These are phyloP conservation scores for Vigna radiata DNA, from an alignment of 306 rosid genomes.

Conservation along the genomic window DNA sequence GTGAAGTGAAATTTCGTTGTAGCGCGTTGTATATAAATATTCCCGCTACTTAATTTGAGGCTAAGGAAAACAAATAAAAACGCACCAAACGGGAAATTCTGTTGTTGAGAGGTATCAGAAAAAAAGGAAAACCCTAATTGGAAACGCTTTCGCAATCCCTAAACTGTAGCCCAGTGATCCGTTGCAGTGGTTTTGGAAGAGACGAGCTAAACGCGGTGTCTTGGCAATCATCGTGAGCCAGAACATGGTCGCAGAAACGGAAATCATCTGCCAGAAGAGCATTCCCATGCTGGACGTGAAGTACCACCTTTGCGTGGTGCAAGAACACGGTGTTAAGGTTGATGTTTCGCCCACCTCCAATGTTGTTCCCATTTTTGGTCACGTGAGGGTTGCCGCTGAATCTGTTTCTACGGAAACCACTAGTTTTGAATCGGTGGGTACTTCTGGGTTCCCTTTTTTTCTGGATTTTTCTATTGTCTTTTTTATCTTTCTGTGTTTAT, in stretches of 20 bases:
- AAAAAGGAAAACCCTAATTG: slow-evolving; percentile 18
- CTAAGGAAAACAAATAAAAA: not conserved
- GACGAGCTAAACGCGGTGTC: not conserved
- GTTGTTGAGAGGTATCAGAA: not conserved
- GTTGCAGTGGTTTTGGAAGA: slow-evolving; percentile 22
- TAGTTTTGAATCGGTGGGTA: slow-evolving; percentile 51
- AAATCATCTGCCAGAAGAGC: slow-evolving; percentile 59
- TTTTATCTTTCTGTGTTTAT: not conserved
- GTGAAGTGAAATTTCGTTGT: slow-evolving; percentile 2
- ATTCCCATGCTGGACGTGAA: slow-evolving; percentile 64
- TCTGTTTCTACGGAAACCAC: slow-evolving; percentile 44
- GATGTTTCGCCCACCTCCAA: slow-evolving; percentile 55
- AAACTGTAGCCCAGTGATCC: not conserved
- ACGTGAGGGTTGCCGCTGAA: slow-evolving; percentile 50
- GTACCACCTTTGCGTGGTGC: slow-evolving; percentile 61
- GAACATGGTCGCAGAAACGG: slow-evolving; percentile 68
- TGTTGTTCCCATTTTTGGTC: slow-evolving; percentile 54
- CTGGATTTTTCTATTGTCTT: not conserved
- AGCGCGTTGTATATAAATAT: slow-evolving; percentile 37
- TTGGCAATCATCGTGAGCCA: slow-evolving; percentile 56
- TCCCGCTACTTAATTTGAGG: not conserved
- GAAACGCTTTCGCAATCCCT: not conserved
- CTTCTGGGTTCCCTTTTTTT: not conserved
- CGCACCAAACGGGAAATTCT: not conserved
- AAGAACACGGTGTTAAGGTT: slow-evolving; percentile 54